Percentiles rank a stretch among this genome's conserved stretches.
These are phyloP conservation scores for Epichloe coenophiala DNA, from an alignment of 2,329 filamentous ascomycete species.

Conservation along the genomic window DNA sequence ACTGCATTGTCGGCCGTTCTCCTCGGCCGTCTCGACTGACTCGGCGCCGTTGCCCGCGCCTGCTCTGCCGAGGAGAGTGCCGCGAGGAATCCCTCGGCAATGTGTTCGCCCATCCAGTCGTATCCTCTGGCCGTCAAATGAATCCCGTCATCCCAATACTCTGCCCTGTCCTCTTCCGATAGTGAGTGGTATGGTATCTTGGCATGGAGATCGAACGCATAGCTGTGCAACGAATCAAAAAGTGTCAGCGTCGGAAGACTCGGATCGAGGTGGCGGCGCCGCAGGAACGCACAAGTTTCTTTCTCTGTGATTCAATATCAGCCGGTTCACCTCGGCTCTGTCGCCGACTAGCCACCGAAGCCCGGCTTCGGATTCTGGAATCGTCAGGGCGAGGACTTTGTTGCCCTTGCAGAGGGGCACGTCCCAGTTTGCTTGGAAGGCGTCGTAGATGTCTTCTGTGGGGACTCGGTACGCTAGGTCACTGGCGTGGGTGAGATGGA, in stretches of 20 bases:
- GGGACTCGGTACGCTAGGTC: constrained; percentile 33
- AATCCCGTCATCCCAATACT: constrained; percentile 48
- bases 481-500: constrained; percentile 13
- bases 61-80: not conserved
- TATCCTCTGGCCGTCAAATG: constrained; percentile 48
- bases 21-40: constrained; percentile 9
- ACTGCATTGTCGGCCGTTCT: constrained; percentile 22
- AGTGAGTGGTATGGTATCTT: constrained; percentile 41
- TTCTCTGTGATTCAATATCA: constrained; percentile 35
- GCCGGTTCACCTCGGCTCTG: constrained; percentile 35
- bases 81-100: constrained; percentile 36
- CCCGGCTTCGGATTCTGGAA: constrained; percentile 36
- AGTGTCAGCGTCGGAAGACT: not conserved
- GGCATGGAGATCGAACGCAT: constrained; percentile 41
- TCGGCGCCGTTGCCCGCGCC: not conserved
- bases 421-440: constrained; percentile 36
- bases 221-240: constrained; percentile 20
- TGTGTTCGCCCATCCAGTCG: constrained; percentile 44
- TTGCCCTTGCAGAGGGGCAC: constrained; percentile 35
- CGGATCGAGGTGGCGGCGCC: too few relatives aligned
- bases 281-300: constrained; percentile 36
- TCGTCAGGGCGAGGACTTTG: constrained; percentile 49
- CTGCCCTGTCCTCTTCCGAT: constrained; percentile 27
- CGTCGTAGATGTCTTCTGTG: constrained; percentile 30
- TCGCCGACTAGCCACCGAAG: constrained; percentile 16